Evolutionary conservation across 2,329 filamentous ascomycete genomes (phyloP).

Genomic region (Aspergillus fischeri): DNA sequence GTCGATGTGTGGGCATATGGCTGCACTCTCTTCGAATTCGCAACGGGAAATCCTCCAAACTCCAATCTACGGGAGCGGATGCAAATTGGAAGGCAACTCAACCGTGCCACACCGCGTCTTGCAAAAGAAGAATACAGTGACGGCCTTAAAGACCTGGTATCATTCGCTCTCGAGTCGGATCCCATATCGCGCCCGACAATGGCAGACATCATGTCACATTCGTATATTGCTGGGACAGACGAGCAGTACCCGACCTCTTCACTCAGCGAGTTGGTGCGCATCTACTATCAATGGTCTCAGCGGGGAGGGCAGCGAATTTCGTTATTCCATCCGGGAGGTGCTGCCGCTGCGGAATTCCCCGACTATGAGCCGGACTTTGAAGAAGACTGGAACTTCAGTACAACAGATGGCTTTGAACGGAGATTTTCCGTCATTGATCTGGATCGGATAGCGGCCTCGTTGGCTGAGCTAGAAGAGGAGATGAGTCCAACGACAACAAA

Average conservation of each 20-base stretch:
- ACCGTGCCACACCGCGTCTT: conserved; percentile 40
- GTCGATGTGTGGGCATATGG: conserved; percentile 51
- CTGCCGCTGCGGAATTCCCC: conserved; percentile 52
- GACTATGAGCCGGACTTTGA: conserved; percentile 39
- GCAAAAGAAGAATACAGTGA: conserved; percentile 42
- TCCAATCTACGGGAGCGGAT: conserved; percentile 45
- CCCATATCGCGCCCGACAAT: conserved; percentile 44
- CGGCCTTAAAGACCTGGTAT: conserved; percentile 42
- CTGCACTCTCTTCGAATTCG: conserved; percentile 48
- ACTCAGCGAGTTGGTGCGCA: conserved; percentile 44
- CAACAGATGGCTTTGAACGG: conserved; percentile 57
- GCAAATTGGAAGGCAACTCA: conserved; percentile 44
- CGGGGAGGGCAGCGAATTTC: conserved; percentile 50
- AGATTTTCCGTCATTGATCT: conserved; percentile 46
- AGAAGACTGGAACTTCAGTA: conserved; percentile 64
- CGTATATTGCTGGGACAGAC: conserved; percentile 42
- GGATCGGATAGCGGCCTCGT: conserved; percentile 44
- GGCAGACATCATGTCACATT: conserved; percentile 43
- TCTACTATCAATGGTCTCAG: conserved; percentile 48
- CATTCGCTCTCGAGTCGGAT: conserved; percentile 42
- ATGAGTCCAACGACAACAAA: conserved; percentile 27
- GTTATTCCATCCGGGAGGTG: conserved; percentile 58
- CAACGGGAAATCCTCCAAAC: conserved; percentile 47
- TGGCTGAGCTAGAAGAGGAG: conserved; percentile 42
- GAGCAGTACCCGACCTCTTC: conserved; percentile 42